Percentiles rank a stretch among this genome's conserved stretches.
phyloP scores from a whole-genome alignment of 139 green algal species.

The Tetraselmis chui region DNA sequence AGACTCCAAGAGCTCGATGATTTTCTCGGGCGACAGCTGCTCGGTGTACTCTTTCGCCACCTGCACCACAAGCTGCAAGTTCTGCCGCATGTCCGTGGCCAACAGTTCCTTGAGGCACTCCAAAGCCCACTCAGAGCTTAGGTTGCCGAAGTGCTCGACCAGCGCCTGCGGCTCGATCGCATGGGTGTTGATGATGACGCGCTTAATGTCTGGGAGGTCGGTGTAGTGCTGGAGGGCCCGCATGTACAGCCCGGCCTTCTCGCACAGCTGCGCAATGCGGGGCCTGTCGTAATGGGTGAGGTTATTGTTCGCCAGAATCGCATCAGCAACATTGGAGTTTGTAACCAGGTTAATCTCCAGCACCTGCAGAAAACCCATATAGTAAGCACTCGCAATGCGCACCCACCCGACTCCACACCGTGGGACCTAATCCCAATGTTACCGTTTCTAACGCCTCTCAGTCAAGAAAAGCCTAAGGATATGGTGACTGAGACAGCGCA shows the following conservation, averaged over 20 bases:
- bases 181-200: constrained; percentile 93
- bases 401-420: too few relatives aligned
- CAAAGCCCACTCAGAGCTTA: constrained; percentile 90
- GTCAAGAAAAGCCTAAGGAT: too few relatives aligned
- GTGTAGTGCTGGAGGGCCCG: constrained; percentile 98
- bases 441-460: too few relatives aligned
- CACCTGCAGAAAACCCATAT: too few relatives aligned
- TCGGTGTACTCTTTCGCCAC: constrained; percentile 98
- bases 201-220: constrained; percentile 95
- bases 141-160: constrained; percentile 93
- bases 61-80: constrained; percentile 82
- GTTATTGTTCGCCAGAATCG: constrained; percentile 88
- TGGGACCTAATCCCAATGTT: too few relatives aligned
- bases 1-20: constrained; percentile 86
- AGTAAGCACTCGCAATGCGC: background rate
- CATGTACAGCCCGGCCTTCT: constrained; percentile 99
- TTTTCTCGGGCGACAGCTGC: constrained; percentile 69
- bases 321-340: constrained; percentile 95
- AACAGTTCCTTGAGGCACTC: constrained; percentile 73
- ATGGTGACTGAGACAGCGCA: too few relatives aligned
- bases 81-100: constrained; percentile 33
- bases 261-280: constrained; percentile 88
- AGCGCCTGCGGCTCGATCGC: constrained; percentile 90
- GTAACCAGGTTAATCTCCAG: constrained; percentile 99
- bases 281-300: constrained; percentile 96